Base-by-base conservation (phyloP, 768 basidiomycete genomes). In the Trichaptum fuscoviolaceum region DNA sequence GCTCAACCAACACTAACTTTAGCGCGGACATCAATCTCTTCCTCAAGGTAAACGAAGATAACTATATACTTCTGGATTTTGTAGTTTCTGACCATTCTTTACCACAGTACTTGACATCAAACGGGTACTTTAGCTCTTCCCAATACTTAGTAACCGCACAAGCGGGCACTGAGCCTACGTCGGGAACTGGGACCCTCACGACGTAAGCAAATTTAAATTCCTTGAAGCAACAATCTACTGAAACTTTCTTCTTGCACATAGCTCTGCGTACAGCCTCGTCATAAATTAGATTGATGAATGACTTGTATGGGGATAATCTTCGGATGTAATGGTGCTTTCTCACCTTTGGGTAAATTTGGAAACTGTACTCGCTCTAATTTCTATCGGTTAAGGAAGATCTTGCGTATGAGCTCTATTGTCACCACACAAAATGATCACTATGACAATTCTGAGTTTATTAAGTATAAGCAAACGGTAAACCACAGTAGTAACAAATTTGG, bases 91-190 rank as follows among this genome's bases (percentile, higher is more conserved):
- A 52, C 42, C 15, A 6, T 52, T 12, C 20, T 52, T 52, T 12
- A 52, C 12, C 42, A 12, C 42, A 52, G 42, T 52, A 52, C 20
- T 52, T 52, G 42, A 52, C 42, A 12, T 12, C 42, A 20, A 52
- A 52, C 10, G 42, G 42, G 20, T 52, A 80, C 4, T 68, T 90
- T 35, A 74, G 76, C 67, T 71, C 80, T 18, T 82, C 84, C 2
- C 83, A 90, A 69, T 90, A 81, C 76, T 77, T 90, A 63, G 80
- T 74, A 35, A 86, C 83, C 15, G 82, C 82, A 0, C 87, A 90
- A 70, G 87, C 81, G 6, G 89, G 89, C 7, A 85, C 85, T 0
- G 89, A 90, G 73, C 83, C 84, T 18, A 88, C 85, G 0, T 80
- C 79, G 12, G 87, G 87, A n/a, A 77, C 78, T 30, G 86, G 84